A percentile compares a stretch with the other conserved stretches of the same genome.
These are phyloP conservation scores for Euphrasia arctica DNA, from an alignment of 305 asterid species.

Conservation along the genomic window DNA sequence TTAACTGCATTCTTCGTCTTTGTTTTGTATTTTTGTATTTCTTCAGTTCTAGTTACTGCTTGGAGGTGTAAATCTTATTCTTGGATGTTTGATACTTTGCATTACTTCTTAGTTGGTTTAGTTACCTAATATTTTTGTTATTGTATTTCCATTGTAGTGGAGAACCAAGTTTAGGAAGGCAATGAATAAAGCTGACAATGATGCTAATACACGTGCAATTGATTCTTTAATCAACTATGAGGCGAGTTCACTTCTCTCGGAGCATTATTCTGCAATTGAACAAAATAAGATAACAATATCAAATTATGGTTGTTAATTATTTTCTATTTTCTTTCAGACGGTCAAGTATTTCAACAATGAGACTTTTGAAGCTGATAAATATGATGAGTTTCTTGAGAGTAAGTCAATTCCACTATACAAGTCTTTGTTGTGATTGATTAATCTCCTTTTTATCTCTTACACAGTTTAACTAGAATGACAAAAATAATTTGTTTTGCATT, in stretches of 20 bases:
- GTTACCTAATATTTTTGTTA: slow-evolving; percentile 18
- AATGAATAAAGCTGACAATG: slow-evolving; percentile 98
- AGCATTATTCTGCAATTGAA: slow-evolving; percentile 17
- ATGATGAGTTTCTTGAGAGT: slow-evolving; percentile 84
- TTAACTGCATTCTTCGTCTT: slow-evolving; percentile 7
- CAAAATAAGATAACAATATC: slow-evolving; percentile 18
- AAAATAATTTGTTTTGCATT: neutral
- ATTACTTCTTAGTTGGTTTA: neutral
- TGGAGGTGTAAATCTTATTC: slow-evolving; percentile 9
- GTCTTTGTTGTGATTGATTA: slow-evolving; percentile 14
- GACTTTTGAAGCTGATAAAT: slow-evolving; percentile 77
- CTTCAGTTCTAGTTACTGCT: slow-evolving; percentile 11
- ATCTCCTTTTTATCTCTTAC: slow-evolving; percentile 8
- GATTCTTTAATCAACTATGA: slow-evolving; percentile 97
- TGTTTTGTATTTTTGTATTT: slow-evolving; percentile 1
- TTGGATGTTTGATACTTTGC: slow-evolving; percentile 9
- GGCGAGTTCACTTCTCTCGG: slow-evolving; percentile 43
- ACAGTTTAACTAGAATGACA: slow-evolving; percentile 7
- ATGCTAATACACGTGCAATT: slow-evolving; percentile 84
- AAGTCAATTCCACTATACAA: slow-evolving; percentile 38
- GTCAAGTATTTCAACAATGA: slow-evolving; percentile 98
- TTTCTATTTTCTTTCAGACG: slow-evolving; percentile 59
- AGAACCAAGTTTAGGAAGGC: slow-evolving; percentile 94
- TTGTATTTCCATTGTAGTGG: slow-evolving; percentile 56
- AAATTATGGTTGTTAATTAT: slow-evolving; percentile 18